Evolutionary conservation across 1,284 basidiomycete genomes (phyloP), one percentile per base, ranked within the genome.

Genomic region (Peniophora sp.): DNA sequence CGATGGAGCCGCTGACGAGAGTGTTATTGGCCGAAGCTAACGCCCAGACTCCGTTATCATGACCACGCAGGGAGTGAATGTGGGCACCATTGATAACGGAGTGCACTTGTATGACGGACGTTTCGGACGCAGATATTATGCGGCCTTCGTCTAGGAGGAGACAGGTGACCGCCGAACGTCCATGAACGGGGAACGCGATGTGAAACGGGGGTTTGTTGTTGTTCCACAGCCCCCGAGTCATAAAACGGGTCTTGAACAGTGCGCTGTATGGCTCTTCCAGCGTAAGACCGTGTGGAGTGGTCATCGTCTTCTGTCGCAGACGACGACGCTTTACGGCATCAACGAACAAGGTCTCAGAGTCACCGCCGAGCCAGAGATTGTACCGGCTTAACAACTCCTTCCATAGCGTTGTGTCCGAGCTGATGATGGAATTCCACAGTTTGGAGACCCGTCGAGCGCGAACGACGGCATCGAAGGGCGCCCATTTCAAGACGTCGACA

Each of bases 1-100:
- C 94, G 92, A 97, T 95, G 1, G 93, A 96, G 3, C 94, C 94
- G 0, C n/a, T n/a, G n/a, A n/a, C n/a, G n/a, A n/a, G n/a, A n/a
- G n/a, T n/a, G n/a, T n/a, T n/a, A 0, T 88, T 84, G 53, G 78
- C 85, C 2, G 86, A 84, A 1, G 88, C 87, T 18, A 97, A 73
- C 9, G 94, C 94, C 94, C 94, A 97, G 2, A 97, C 92, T 27
- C 94, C 94, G 39, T 94, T 94, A 61, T 93, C 89, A 62, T 97
- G 94, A 2, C 94, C 94, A 52, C 87, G 78, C 18, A 97, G 75
- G 1, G 84, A 80, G 48, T 79, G 82, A 5, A 86, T 67, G 22
- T 90, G 75, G 46, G 81, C 76, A 3, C 94, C 94, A 0, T 85
- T 91, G 22, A 75, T 66, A 15, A 91, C 92, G 23, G 85, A 86